Evolutionary conservation across 495 filamentous ascomycete species (phyloP), one percentile per base, ranked within the genome.

Genomic region (Penicillium dipodomyicola): DNA sequence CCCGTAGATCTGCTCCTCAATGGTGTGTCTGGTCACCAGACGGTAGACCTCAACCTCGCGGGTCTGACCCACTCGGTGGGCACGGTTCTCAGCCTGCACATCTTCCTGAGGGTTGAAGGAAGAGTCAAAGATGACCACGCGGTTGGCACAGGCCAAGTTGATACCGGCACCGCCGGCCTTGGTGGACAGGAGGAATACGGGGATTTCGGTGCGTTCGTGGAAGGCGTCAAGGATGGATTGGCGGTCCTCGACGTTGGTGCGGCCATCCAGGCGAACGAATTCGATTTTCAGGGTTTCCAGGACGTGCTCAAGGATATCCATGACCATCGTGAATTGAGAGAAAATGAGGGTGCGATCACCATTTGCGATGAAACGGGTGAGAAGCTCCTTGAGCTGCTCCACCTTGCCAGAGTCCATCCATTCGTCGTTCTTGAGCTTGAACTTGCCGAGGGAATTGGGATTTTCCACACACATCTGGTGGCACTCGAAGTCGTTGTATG

Each of bases 371-470:
- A 89, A 96, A 7, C 78, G 69, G 11, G 75, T 74, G 0, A 97
- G 78, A 25, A 98, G 80, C 56, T 86, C 81, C 40, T 85, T 79
- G 17, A 98, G 79, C 39, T 87, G 84, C 52, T 85, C 78, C 32
- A 97, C 84, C 67, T 98, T 98, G 19, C 92, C 93, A n/a, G 86
- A 87, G 57, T 95, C 84, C 83, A 96, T 89, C 91, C 92, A 97
- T 48, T 91, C 86, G 17, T 85, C 69, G 47, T 87, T 81, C 33
- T 87, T 82, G 37, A 97, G 76, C 46, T 83, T 81, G 64, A 86
- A 92, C 33, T 83, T 80, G 1, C 79, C 76, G 45, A 98, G 83
- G 17, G 85, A 88, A 11, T 75, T 74, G 4, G 85, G 80, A 58
- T 92, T 83, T 12, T 84, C 81, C 7, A 80, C 61, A 59, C 93